These are phyloP conservation scores for Curvularia eragrostidis DNA, from an alignment of 2,329 filamentous ascomycete genomes.

Conservation along the genomic window DNA sequence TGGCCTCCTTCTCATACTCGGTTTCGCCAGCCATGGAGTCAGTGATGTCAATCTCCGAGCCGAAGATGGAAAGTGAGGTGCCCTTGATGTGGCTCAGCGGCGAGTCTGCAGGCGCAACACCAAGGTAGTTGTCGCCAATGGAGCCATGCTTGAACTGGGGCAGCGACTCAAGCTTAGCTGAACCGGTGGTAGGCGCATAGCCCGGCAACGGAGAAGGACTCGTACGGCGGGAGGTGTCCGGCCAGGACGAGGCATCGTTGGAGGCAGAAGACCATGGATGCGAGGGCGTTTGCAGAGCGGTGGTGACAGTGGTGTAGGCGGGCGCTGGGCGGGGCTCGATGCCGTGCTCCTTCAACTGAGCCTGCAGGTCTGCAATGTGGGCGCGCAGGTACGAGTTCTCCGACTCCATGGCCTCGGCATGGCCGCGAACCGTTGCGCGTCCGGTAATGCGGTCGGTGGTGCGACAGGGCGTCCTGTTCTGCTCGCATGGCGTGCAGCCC, in stretches of 20 bases:
- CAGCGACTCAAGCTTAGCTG: slow-evolving; percentile 40
- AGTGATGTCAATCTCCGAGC: slow-evolving; percentile 79
- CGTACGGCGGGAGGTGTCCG: slow-evolving; percentile 27
- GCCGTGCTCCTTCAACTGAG: slow-evolving; percentile 66
- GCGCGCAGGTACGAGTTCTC: slow-evolving; percentile 72
- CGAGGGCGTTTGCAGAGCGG: slow-evolving; percentile 23
- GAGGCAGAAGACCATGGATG: slow-evolving; percentile 27
- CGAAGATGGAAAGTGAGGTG: slow-evolving; percentile 77
- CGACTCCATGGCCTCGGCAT: slow-evolving; percentile 76
- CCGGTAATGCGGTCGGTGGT: slow-evolving; percentile 89
- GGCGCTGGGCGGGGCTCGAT: slow-evolving; percentile 63
- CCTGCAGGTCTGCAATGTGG: slow-evolving; percentile 72
- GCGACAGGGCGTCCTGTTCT: slow-evolving; percentile 77
- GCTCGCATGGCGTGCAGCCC: slow-evolving; percentile 81
- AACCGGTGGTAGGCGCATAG: slow-evolving; percentile 31
- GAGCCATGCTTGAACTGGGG: slow-evolving; percentile 57
- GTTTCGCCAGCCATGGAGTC: slow-evolving; percentile 72
- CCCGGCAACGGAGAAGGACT: slow-evolving; percentile 37
- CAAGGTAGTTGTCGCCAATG: slow-evolving; percentile 69
- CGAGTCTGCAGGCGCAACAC: slow-evolving; percentile 67
- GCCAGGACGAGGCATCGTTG: slow-evolving; percentile 32
- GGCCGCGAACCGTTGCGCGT: slow-evolving; percentile 78
- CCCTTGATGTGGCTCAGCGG: slow-evolving; percentile 77
- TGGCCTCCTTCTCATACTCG: slow-evolving; percentile 63
- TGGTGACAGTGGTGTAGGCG: slow-evolving; percentile 45